Conservation (phyloP, 345 rosid genomes). For the Sisymbrium irio region DNA sequence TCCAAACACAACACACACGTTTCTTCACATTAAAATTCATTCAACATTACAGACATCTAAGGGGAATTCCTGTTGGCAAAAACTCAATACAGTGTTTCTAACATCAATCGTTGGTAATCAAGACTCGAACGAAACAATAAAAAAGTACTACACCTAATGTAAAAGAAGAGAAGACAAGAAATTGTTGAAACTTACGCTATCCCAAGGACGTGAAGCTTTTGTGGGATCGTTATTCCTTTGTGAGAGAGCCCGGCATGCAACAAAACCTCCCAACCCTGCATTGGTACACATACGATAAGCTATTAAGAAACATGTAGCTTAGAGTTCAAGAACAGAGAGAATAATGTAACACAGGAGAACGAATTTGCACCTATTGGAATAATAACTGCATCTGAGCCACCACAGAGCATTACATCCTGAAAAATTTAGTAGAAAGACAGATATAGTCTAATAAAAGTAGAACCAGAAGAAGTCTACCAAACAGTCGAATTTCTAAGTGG, state of each 20-base stretch:
- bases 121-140: background rate
- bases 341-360: conserved; percentile 1
- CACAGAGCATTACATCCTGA: conserved; percentile 96
- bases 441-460: background rate
- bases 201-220: conserved; percentile 99
- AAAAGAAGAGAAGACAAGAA: background rate
- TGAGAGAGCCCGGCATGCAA: conserved; percentile 89
- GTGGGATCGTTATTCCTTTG: conserved; percentile 83
- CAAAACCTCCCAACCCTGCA: conserved; percentile 97
- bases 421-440: conserved; percentile 18
- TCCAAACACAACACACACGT: background rate
- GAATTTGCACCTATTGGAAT: conserved; percentile 78
- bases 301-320: background rate
- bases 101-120: background rate
- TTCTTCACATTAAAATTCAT: background rate
- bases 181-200: conserved; percentile 47
- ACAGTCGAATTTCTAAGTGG: background rate
- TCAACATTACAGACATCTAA: background rate
- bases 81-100: background rate
- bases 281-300: conserved; percentile 23
- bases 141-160: background rate
- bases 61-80: background rate
- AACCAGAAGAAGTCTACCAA: conserved; percentile 13
- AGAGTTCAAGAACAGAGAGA: conserved; percentile 7
- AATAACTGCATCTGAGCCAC: conserved; percentile 88